Evolutionary conservation across 768 basidiomycete genomes (phyloP).

Genomic region (Mycena rosella): DNA sequence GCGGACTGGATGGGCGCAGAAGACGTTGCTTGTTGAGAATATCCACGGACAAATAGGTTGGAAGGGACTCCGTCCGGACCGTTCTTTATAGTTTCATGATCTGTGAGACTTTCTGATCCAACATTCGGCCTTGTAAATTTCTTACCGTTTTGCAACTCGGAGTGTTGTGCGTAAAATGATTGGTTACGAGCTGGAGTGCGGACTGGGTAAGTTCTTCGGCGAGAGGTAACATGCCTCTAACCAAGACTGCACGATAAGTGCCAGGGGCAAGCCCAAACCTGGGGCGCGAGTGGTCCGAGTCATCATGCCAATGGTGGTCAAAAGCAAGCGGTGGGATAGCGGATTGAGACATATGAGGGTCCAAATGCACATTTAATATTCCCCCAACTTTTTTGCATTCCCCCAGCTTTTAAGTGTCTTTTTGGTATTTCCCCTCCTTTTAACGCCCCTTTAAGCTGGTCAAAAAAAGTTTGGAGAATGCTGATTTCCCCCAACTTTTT

Average conservation of each 20-base stretch:
- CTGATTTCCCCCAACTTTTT: too few relatives aligned
- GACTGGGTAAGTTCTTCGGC: slow-evolving; percentile 41
- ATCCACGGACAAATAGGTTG: slow-evolving; percentile 65
- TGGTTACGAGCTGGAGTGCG: slow-evolving; percentile 56
- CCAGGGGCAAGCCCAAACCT: slow-evolving; percentile 70
- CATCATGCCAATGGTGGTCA: slow-evolving; percentile 52
- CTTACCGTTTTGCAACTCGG: slow-evolving; percentile 61
- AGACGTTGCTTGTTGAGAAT: slow-evolving; percentile 92
- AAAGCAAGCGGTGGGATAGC: neutral
- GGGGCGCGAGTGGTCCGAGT: slow-evolving; percentile 67
- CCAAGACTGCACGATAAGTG: slow-evolving; percentile 56
- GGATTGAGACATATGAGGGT: neutral
- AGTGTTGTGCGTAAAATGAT: slow-evolving; percentile 53
- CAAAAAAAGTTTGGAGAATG: too few relatives aligned
- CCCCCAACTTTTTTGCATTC: too few relatives aligned
- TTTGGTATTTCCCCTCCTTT: too few relatives aligned
- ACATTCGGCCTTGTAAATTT: neutral
- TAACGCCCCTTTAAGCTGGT: too few relatives aligned
- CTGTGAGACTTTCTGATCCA: neutral
- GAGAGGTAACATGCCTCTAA: slow-evolving; percentile 43
- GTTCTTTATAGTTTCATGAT: slow-evolving; percentile 49
- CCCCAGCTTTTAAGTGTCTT: too few relatives aligned
- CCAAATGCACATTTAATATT: too few relatives aligned
- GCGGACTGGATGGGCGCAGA: slow-evolving; percentile 91
- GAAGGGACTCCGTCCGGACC: slow-evolving; percentile 76